Evolutionary conservation across 2,329 filamentous ascomycete genomes (phyloP).

Genomic region (Curvularia hawaiiensis): DNA sequence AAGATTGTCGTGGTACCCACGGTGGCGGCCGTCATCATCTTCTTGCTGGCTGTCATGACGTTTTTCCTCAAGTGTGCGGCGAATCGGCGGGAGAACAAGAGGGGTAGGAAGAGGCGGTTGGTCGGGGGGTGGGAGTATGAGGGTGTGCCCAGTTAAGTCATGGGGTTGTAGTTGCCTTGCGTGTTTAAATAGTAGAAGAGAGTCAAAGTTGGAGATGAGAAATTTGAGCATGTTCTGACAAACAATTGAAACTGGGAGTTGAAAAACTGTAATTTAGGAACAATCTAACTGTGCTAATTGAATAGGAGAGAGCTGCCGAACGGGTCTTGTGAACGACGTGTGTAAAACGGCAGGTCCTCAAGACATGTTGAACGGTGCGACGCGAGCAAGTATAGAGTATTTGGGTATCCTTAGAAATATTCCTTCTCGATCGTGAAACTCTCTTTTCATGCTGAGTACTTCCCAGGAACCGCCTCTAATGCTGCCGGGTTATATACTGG

Average conservation of each 20-base stretch:
- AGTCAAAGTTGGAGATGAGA: background rate
- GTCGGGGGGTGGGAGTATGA: slow-evolving; percentile 68
- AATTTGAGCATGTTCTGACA: background rate
- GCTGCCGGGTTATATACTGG: background rate
- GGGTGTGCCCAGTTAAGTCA: slow-evolving; percentile 60
- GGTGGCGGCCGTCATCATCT: slow-evolving; percentile 66
- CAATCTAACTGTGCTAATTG: background rate
- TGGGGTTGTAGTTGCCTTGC: background rate
- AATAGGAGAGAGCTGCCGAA: background rate
- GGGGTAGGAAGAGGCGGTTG: slow-evolving; percentile 55
- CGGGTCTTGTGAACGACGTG: background rate
- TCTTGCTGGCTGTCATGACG: slow-evolving; percentile 64
- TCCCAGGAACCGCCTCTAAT: background rate
- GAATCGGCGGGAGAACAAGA: slow-evolving; percentile 60
- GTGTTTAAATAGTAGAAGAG: background rate
- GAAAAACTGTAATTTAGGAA: background rate
- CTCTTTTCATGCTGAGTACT: background rate
- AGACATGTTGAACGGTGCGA: background rate
- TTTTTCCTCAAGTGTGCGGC: slow-evolving; percentile 69
- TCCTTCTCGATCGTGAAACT: background rate
- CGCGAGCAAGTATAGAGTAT: background rate
- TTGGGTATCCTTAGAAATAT: background rate
- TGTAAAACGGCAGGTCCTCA: background rate
- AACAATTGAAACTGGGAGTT: too few relatives aligned
- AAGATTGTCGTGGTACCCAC: slow-evolving; percentile 64